Percentiles rank a stretch among this genome's conserved stretches.
Evolutionary conservation across 805 yeast species (phyloP).

Genomic region (Candida vartiovaarae): DNA sequence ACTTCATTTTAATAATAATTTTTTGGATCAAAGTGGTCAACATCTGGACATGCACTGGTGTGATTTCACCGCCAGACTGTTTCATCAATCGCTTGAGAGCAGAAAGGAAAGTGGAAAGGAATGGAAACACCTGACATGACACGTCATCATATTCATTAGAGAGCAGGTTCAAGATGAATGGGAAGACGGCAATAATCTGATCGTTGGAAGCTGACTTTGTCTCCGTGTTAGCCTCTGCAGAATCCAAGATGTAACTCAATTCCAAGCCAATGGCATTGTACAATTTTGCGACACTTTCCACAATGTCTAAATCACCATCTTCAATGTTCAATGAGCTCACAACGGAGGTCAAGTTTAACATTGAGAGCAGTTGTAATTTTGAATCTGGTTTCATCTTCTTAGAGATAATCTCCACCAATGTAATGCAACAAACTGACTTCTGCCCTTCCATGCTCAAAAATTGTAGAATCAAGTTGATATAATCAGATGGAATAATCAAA

Average conservation of each 20-base stretch:
- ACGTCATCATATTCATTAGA: constrained; percentile 86
- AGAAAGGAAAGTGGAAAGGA: constrained; percentile 66
- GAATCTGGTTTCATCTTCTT: constrained; percentile 74
- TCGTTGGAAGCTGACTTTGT: constrained; percentile 34
- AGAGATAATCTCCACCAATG: constrained; percentile 57
- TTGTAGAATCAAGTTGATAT: constrained; percentile 43
- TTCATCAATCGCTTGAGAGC: constrained; percentile 52
- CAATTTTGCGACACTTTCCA: constrained; percentile 70
- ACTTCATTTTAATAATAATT: constrained; percentile 71
- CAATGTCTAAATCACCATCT: constrained; percentile 55
- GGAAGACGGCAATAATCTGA: constrained; percentile 58
- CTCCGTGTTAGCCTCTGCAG: constrained; percentile 35
- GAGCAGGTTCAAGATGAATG: constrained; percentile 63
- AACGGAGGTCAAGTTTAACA: constrained; percentile 59
- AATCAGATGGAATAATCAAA: constrained; percentile 19
- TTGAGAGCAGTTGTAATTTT: constrained; percentile 53
- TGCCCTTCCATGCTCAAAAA: constrained; percentile 39
- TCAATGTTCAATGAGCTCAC: constrained; percentile 33
- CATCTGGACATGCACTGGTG: constrained; percentile 39
- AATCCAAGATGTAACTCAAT: constrained; percentile 60
- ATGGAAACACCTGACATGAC: constrained; percentile 74
- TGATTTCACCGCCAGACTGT: constrained; percentile 31
- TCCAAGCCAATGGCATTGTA: constrained; percentile 72
- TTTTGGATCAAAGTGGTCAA: constrained; percentile 59
- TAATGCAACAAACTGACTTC: constrained; percentile 26